Conservation (phyloP, 2,329 filamentous ascomycete species). For the Fusarium tupiense region DNA sequence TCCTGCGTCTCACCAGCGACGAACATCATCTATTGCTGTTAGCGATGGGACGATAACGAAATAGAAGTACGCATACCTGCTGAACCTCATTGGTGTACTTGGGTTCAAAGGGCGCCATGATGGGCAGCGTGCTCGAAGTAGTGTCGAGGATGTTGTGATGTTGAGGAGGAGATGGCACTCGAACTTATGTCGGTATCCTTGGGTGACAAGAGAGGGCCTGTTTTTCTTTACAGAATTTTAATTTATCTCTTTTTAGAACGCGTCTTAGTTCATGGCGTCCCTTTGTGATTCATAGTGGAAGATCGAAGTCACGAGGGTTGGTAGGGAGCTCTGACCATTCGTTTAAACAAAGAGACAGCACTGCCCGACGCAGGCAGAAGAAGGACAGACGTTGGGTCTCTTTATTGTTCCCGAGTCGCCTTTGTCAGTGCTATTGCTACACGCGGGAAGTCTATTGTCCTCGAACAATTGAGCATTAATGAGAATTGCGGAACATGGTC, state of each 20-base stretch:
- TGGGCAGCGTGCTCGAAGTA: background rate
- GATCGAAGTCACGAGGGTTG: background rate
- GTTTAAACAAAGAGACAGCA: background rate
- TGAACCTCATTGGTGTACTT: conserved; percentile 19
- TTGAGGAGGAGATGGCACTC: too few species aligned
- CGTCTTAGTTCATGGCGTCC: background rate
- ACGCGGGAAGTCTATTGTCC: background rate
- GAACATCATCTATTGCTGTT: conserved; percentile 28
- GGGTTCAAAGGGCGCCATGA: background rate
- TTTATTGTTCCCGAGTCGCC: background rate
- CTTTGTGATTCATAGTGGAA: background rate
- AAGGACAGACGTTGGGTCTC: conserved; percentile 26
- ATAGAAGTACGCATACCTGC: background rate
- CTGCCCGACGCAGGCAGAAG: background rate
- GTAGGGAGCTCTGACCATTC: background rate
- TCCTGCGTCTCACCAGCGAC: conserved; percentile 26
- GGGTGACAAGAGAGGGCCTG: too few species aligned
- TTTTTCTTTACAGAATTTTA: fast-evolving
- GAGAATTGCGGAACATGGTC: conserved; percentile 55
- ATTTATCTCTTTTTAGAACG: background rate
- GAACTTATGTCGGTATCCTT: background rate
- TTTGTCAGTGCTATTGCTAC: background rate
- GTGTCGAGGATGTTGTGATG: background rate
- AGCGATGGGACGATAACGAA: fast-evolving
- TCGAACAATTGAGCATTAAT: background rate